Base-by-base conservation (phyloP, 1,139 yeast species). In the Kodamaea ohmeri region DNA sequence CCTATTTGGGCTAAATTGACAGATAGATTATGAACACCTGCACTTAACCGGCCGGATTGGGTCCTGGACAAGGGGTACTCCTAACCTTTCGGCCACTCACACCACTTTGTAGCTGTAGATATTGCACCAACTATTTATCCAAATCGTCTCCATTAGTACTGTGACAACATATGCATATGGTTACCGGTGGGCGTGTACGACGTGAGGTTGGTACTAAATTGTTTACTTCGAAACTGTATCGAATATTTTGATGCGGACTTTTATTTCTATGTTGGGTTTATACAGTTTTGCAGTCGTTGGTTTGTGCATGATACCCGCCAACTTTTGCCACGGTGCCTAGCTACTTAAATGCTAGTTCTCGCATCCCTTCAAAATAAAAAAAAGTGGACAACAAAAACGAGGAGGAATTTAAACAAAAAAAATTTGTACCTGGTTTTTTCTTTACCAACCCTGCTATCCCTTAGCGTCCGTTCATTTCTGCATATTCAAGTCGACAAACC, bases 381-480 rank as follows among this genome's bases (percentile, higher is more conserved):
- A 24, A 24, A 13, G 26, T 24, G 26, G 26, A 7, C 26, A 24
- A 24, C 13, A 24, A 24, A 24, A 24, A 24, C 26, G 26, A 24
- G 26, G 26, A 24, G 26, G n/a, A 24, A 26, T 14, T 26, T 18
- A 15, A 32, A 32, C 20, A 25, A 34, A 27, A 32, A 34, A 34
- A 27, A 18, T 27, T 15, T 19, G 12, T 25, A 17, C 25, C 35
- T 19, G n/a, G 12, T 13, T 33, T 24, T 32, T 33, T 33, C 14
- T 12, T 32, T n/a, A 14, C 27, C 35, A 32, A 15, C 11, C 37
- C 33, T 28, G 38, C 38, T 35, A 35, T 20, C 4, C 25, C 21
- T 29, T 29, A 35, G 38, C 38, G 38, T 35, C 38, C 38, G 16
- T 26, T 35, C 38, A 4, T 35, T 35, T 34, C 25, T 29, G 32